phyloP scores from a whole-genome alignment of 345 rosid species.

The Melaleuca quinquenervia region DNA sequence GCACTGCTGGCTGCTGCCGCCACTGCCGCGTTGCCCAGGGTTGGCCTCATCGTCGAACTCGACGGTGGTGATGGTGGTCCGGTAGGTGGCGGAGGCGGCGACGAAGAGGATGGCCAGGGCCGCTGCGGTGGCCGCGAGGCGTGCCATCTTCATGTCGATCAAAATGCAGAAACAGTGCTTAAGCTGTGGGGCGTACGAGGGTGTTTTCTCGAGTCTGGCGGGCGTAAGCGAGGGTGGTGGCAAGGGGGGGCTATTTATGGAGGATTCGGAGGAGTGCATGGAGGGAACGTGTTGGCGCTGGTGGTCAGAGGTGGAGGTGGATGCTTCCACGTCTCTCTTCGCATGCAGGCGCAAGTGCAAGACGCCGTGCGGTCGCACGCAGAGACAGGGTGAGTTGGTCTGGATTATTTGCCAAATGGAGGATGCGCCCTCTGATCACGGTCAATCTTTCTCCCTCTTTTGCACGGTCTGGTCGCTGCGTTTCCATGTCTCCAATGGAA shows the following conservation, averaged over 20 bases:
- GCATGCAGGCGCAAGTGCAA: background rate
- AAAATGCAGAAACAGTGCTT: background rate
- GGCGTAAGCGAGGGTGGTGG: background rate
- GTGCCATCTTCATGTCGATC: slow-evolving; percentile 9
- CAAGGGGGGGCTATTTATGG: slow-evolving; percentile 2
- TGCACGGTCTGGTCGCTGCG: background rate
- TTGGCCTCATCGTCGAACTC: slow-evolving; percentile 2
- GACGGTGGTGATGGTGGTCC: slow-evolving; percentile 15
- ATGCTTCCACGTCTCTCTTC: background rate
- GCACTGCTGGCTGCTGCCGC: slow-evolving; percentile 1
- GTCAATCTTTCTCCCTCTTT: background rate
- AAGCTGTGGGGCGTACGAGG: background rate
- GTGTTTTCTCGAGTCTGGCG: background rate
- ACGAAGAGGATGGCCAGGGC: slow-evolving; percentile 9
- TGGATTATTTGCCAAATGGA: background rate
- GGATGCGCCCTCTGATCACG: background rate
- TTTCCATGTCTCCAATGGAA: background rate
- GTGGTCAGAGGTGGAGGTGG: background rate
- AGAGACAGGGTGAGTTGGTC: background rate
- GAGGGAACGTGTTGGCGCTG: slow-evolving; percentile 7
- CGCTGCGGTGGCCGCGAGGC: slow-evolving; percentile 6
- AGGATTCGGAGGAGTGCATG: slow-evolving; percentile 2
- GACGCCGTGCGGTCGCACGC: background rate
- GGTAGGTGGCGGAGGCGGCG: slow-evolving; percentile 8
- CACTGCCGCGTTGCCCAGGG: background rate